Percentiles rank a stretch among this genome's conserved stretches.
These are phyloP conservation scores for Pilobolus umbonatus DNA, from an alignment of 192 early-diverging fungal genomes.

Conservation along the genomic window DNA sequence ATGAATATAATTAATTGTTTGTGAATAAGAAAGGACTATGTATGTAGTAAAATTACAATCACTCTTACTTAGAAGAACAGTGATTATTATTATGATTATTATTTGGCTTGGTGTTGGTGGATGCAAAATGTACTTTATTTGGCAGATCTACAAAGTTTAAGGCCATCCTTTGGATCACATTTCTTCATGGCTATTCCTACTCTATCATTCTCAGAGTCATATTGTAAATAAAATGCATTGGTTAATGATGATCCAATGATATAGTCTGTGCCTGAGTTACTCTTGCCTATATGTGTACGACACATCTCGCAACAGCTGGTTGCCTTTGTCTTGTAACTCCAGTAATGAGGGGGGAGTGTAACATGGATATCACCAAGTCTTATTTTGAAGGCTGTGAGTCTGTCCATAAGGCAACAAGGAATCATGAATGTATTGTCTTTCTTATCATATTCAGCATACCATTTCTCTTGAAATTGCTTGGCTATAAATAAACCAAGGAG, in stretches of 20 bases:
- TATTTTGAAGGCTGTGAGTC: slow-evolving; percentile 20
- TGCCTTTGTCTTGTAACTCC: slow-evolving; percentile 18
- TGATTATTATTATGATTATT: too few relatives aligned
- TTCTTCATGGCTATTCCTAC: slow-evolving; percentile 22
- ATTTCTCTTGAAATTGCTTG: slow-evolving; percentile 25
- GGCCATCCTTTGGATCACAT: slow-evolving; percentile 1
- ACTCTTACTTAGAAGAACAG: too few relatives aligned
- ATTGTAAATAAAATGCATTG: slow-evolving; percentile 30
- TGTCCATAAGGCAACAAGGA: slow-evolving; percentile 25
- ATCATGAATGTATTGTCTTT: slow-evolving; percentile 23
- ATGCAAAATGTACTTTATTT: too few relatives aligned
- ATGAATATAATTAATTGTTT: too few relatives aligned
- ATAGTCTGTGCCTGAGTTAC: slow-evolving; percentile 23
- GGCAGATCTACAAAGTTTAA: slow-evolving; percentile 18
- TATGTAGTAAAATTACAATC: too few relatives aligned
- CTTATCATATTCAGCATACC: slow-evolving; percentile 18
- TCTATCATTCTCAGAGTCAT: slow-evolving; percentile 23
- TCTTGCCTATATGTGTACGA: slow-evolving; percentile 7
- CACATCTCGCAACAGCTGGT: slow-evolving; percentile 23
- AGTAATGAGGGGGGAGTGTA: slow-evolving; percentile 25
- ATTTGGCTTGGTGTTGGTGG: too few relatives aligned
- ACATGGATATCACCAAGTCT: slow-evolving; percentile 3
- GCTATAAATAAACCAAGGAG: slow-evolving; percentile 6
- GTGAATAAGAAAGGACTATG: too few relatives aligned
- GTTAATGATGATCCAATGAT: slow-evolving; percentile 25